Base-by-base conservation (phyloP, 495 filamentous ascomycete genomes). In the Penicillium atrosanguineum region DNA sequence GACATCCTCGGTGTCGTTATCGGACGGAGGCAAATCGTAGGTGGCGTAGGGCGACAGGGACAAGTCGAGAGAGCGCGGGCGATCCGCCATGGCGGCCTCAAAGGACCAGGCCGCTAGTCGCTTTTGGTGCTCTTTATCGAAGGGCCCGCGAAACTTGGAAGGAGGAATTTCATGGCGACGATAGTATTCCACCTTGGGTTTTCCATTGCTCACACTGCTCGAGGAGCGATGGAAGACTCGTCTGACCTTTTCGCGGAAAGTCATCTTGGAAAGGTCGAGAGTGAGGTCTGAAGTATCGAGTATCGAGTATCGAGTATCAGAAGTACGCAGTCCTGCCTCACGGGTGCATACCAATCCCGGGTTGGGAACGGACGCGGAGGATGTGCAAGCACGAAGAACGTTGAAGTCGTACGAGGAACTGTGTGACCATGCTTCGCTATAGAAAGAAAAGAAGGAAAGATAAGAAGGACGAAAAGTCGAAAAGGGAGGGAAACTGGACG, bases 111-210 rank as follows among this genome's bases (percentile, higher is more conserved):
- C 69, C n/a, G 73, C 69, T 48, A 82, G 52, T 28, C 63, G 66
- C 26, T 74, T 72, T 58, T 78, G 75, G 55, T 82, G 79, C 53
- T 72, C 72, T 44, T 68, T 72, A 56, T 82, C 76, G 56, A 77
- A 79, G 0, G 79, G 78, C 4, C 78, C 79, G 2, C 68, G 68
- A 50, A 81, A 82, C 48, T 82, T 82, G 19, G 79, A 78, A 11
- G 68, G 72, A 3, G 79, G 79, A 31, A 76, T 67, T 54, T 81
- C 79, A 54, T 69, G 56, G 29, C 75, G 77, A 44, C 70, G 69
- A 57, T 82, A 80, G 55, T 79, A 78, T 63, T 79, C 74, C 46
- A 78, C 67, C 52, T 79, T 79, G 61, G 72, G 64, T 31, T 56
- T 73, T 28, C 64, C 61, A 56, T 64, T 64, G 18, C 52, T 42